Base-by-base conservation (phyloP, 805 yeast genomes). In the Cyberlindnera americana region DNA sequence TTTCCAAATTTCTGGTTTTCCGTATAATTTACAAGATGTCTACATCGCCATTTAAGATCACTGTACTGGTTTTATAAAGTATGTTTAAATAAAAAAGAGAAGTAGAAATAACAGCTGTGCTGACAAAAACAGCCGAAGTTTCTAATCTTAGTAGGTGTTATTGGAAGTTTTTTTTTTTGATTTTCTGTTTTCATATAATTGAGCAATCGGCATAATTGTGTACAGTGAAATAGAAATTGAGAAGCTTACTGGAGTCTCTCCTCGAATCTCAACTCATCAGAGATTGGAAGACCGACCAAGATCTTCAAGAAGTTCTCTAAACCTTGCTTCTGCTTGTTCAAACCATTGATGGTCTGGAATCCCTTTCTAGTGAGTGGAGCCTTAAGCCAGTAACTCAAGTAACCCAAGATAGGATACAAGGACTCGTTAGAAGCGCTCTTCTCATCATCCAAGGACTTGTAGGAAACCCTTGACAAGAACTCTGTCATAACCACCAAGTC, bases 361-460 rank as follows among this genome's bases (percentile, higher is more conserved):
- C 96, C 96, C 35, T 88, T 86, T 67, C 91, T 85, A 35, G 95
- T 81, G 54, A 90, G 77, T 49, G 98, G 98, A 2, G 97, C 97
- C 73, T 90, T 90, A 60, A 91, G 79, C 97, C 97, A 90, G 70
- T 90, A 90, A 59, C 90, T 78, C 64, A 90, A 73, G 63, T 89
- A 84, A 14, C 95, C 78, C 60, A 91, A 72, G 35, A 91, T 90
- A 18, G 95, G 78, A 67, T 90, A 88, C 68, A 90, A 77, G 44
- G 73, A 69, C 23, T 64, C 35, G 9, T 16, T 8, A 9, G 35
- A 16, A 11, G 26, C n/a, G 16, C 22, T 65, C 10, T 60, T 61
- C 27, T 66, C 71, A 16, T 30, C 48, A 19, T 64, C 73, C 22
- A 67, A 67, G 56, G 76, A 77, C 62, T 75, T 81, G 74, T 88